These are phyloP conservation scores for Cordyceps militaris DNA, from an alignment of 2,329 filamentous ascomycete species.

Conservation along the genomic window DNA sequence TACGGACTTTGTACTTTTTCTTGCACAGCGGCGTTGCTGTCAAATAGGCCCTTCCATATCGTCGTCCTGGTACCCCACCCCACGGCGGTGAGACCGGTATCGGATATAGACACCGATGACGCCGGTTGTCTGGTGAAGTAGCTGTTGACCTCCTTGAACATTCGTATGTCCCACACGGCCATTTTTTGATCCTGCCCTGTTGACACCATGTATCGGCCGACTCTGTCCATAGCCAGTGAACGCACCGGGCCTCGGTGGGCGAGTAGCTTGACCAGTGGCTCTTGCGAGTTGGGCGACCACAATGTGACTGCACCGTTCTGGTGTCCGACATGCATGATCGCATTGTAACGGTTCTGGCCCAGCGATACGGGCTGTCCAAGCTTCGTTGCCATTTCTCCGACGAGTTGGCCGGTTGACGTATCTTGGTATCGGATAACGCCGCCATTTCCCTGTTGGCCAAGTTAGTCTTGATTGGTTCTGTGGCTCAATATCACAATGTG, in stretches of 20 bases:
- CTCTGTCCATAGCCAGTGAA: slow-evolving; percentile 75
- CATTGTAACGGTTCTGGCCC: slow-evolving; percentile 85
- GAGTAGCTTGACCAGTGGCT: slow-evolving; percentile 83
- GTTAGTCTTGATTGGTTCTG: slow-evolving; percentile 19
- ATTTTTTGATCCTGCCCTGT: slow-evolving; percentile 84
- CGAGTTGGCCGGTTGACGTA: slow-evolving; percentile 83
- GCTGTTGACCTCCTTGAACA: slow-evolving; percentile 85
- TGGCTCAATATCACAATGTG: neutral
- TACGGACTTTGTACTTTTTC: slow-evolving; percentile 82
- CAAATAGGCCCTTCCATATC: slow-evolving; percentile 86
- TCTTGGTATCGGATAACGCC: slow-evolving; percentile 93
- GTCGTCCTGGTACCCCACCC: slow-evolving; percentile 86
- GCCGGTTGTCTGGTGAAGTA: slow-evolving; percentile 82
- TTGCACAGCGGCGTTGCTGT: slow-evolving; percentile 62
- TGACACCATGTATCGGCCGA: slow-evolving; percentile 93
- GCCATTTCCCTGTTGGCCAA: slow-evolving; percentile 51
- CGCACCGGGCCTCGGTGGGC: slow-evolving; percentile 86
- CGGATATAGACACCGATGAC: slow-evolving; percentile 78
- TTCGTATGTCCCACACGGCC: slow-evolving; percentile 93
- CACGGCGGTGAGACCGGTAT: slow-evolving; percentile 79
- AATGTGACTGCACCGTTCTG: slow-evolving; percentile 91
- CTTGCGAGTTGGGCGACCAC: slow-evolving; percentile 88
- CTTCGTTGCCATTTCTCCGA: slow-evolving; percentile 78
- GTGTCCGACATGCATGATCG: slow-evolving; percentile 84
- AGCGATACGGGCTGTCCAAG: slow-evolving; percentile 78